Conservation (phyloP, 2,329 filamentous ascomycete genomes). For the Cordyceps sp. region DNA sequence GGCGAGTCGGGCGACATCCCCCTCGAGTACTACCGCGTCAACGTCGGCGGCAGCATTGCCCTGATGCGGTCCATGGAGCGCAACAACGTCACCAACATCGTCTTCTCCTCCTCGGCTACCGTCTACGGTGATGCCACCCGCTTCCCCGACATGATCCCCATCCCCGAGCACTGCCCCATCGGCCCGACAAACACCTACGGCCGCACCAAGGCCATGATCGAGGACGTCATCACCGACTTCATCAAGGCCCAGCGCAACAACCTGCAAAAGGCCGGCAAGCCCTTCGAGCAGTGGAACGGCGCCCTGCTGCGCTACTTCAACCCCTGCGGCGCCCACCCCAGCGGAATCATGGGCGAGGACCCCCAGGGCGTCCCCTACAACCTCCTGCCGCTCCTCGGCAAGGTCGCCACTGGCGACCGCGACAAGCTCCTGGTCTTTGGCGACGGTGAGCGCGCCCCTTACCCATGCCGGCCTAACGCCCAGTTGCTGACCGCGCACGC, state of each 20-base stretch:
- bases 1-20: conserved; percentile 90
- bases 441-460: conserved; percentile 52
- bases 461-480: no score
- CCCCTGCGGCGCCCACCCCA: conserved; percentile 85
- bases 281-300: conserved; percentile 73
- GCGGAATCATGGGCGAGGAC: conserved; percentile 95
- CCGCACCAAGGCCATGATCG: conserved; percentile 85
- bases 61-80: conserved; percentile 76
- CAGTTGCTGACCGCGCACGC: neutral
- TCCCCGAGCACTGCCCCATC: conserved; percentile 90
- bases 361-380: conserved; percentile 93
- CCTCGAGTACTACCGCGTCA: conserved; percentile 94
- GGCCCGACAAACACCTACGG: conserved; percentile 97
- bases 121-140: conserved; percentile 97
- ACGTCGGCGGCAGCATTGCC: conserved; percentile 80
- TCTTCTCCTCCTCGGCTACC: conserved; percentile 95
- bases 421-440: conserved; percentile 92
- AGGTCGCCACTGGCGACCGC: conserved; percentile 88
- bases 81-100: conserved; percentile 88
- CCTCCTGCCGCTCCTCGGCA: conserved; percentile 79
- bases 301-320: conserved; percentile 96
- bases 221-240: conserved; percentile 81
- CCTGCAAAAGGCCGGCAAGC: conserved; percentile 62
- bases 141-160: conserved; percentile 96
- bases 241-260: conserved; percentile 77